These are phyloP conservation scores for Lodderomyces parapsilosis DNA, from an alignment of 1,139 yeast genomes.

Conservation along the genomic window DNA sequence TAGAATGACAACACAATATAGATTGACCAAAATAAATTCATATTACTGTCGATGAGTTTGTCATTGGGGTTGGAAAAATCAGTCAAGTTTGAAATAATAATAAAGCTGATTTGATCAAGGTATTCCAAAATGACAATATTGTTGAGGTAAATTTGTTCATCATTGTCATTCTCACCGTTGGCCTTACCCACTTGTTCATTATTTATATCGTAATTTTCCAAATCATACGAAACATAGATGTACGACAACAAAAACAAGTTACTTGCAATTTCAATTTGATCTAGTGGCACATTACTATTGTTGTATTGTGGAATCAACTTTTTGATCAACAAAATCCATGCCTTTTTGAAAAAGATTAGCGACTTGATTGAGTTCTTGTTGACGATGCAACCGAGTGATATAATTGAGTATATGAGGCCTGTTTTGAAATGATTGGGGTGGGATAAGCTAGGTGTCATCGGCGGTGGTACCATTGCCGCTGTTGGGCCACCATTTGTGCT, in stretches of 20 bases:
- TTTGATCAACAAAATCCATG: conserved; percentile 46
- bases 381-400: conserved; percentile 26
- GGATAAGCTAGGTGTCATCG: conserved; percentile 1
- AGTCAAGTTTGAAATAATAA: conserved; percentile 27
- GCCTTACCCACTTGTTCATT: conserved; percentile 1
- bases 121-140: conserved; percentile 43
- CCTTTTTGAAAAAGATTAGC: conserved; percentile 34
- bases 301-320: conserved; percentile 45
- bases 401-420: conserved; percentile 27
- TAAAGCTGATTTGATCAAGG: conserved; percentile 44
- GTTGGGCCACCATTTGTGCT: background rate
- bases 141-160: conserved; percentile 20
- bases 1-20: conserved; percentile 41
- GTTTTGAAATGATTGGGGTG: conserved; percentile 24
- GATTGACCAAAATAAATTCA: conserved; percentile 43
- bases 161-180: conserved; percentile 3
- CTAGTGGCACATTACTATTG: conserved; percentile 31
- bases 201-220: conserved; percentile 14
- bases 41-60: conserved; percentile 22
- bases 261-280: conserved; percentile 41
- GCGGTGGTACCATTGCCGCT: conserved; percentile 2
- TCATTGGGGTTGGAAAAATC: conserved; percentile 16
- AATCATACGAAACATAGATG: conserved; percentile 30
- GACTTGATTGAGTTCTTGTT: conserved; percentile 23
- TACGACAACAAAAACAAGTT: conserved; percentile 33